Conservation (phyloP, 1,284 basidiomycete species). For the Vanrija sp. region DNA sequence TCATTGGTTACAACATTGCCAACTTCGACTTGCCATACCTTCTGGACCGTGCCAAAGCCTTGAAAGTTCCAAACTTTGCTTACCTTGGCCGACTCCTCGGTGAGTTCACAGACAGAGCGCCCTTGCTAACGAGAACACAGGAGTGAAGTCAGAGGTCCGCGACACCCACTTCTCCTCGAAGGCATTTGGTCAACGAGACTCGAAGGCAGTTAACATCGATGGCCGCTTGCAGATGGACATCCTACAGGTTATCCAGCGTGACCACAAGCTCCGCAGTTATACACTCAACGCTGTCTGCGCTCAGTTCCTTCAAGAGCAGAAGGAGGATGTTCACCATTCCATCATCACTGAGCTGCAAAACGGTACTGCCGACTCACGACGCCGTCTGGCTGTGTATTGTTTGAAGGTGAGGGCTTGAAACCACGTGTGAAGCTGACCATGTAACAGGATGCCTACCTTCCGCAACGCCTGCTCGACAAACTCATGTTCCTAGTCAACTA, state of each 20-base stretch:
- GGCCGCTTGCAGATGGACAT: slow-evolving; percentile 89
- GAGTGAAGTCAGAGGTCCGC: slow-evolving; percentile 69
- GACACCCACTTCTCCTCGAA: slow-evolving; percentile 94
- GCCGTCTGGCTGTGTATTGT: slow-evolving; percentile 90
- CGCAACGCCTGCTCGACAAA: slow-evolving; percentile 88
- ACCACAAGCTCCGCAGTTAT: slow-evolving; percentile 91
- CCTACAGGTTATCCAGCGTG: slow-evolving; percentile 92
- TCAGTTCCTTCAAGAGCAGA: slow-evolving; percentile 92
- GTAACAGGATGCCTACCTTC: slow-evolving; percentile 87
- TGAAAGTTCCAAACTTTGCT: slow-evolving; percentile 68
- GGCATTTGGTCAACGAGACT: slow-evolving; percentile 90
- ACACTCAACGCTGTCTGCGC: slow-evolving; percentile 94
- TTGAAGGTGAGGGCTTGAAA: slow-evolving; percentile 63
- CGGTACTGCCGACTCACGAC: slow-evolving; percentile 81
- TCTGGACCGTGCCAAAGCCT: slow-evolving; percentile 76
- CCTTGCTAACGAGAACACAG: slow-evolving; percentile 50
- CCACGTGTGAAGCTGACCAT: not conserved
- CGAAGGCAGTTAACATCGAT: slow-evolving; percentile 83
- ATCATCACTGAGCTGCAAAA: slow-evolving; percentile 96
- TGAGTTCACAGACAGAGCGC: slow-evolving; percentile 45
- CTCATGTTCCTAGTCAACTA: slow-evolving; percentile 98
- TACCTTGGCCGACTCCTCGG: slow-evolving; percentile 73
- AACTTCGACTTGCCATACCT: slow-evolving; percentile 93
- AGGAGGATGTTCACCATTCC: slow-evolving; percentile 94
- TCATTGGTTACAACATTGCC: slow-evolving; percentile 90